Conservation (phyloP, 495 filamentous ascomycete species). For the Aspergillus funiculosus region DNA sequence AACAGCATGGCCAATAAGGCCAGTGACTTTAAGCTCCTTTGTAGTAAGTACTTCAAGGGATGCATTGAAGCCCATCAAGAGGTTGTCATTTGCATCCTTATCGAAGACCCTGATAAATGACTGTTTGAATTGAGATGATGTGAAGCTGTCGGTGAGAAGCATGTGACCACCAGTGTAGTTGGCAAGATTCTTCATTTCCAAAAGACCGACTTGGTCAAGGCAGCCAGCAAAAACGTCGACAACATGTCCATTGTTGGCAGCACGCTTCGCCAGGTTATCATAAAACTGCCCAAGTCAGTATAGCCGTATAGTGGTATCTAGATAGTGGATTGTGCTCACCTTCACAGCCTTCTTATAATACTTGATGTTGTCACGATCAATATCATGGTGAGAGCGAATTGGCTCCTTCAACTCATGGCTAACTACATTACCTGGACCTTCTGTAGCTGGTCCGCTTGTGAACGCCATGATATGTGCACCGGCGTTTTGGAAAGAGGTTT, state of each 20-base stretch:
- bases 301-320: background rate
- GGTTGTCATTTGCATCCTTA: slow-evolving; percentile 88
- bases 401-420: slow-evolving; percentile 95
- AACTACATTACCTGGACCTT: slow-evolving; percentile 95
- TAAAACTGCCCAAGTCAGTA: slow-evolving; percentile 68
- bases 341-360: slow-evolving; percentile 99
- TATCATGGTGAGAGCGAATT: slow-evolving; percentile 97
- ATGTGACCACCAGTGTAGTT: slow-evolving; percentile 98
- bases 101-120: slow-evolving; percentile 97
- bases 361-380: slow-evolving; percentile 97
- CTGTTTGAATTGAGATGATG: slow-evolving; percentile 99
- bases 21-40: slow-evolving; percentile 97
- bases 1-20: slow-evolving; percentile 93
- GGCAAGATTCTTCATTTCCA: slow-evolving; percentile 98
- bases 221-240: slow-evolving; percentile 98
- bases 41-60: slow-evolving; percentile 94
- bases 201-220: slow-evolving; percentile 92
- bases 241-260: slow-evolving; percentile 93
- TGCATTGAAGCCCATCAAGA: slow-evolving; percentile 98
- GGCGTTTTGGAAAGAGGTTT: slow-evolving; percentile 91
- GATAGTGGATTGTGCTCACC: slow-evolving; percentile 43
- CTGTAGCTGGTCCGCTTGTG: slow-evolving; percentile 89
- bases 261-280: slow-evolving; percentile 90
- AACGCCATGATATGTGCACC: slow-evolving; percentile 97
- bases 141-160: slow-evolving; percentile 98